phyloP scores from a whole-genome alignment of 495 filamentous ascomycete genomes.

The Penicillium lividum region DNA sequence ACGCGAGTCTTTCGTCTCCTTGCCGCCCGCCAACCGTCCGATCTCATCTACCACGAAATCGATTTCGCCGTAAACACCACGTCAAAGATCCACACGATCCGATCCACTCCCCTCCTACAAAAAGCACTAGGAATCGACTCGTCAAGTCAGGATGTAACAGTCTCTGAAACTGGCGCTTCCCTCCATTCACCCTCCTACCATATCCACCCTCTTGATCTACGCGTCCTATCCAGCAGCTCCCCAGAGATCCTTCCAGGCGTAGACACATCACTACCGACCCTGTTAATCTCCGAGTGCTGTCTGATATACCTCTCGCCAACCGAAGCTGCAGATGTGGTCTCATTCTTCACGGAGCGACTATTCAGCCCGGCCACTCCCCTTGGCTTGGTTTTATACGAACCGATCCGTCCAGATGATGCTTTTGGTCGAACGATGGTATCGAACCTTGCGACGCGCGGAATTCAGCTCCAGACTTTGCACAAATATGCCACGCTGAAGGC shows the following conservation, averaged over 20 bases:
- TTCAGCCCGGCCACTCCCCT: slow-evolving; percentile 43
- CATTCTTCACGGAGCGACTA: slow-evolving; percentile 62
- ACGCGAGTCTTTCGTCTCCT: slow-evolving; percentile 74
- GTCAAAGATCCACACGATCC: slow-evolving; percentile 61
- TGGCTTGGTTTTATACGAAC: slow-evolving; percentile 82
- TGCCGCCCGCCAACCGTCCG: slow-evolving; percentile 40
- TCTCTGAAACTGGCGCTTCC: slow-evolving; percentile 40
- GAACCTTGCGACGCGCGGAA: slow-evolving; percentile 83
- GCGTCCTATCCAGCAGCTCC: slow-evolving; percentile 48
- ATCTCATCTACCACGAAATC: slow-evolving; percentile 83
- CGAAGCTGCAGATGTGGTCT: slow-evolving; percentile 62
- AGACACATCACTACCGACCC: slow-evolving; percentile 65
- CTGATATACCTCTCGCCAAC: slow-evolving; percentile 76
- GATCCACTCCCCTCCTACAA: slow-evolving; percentile 40
- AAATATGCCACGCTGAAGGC: slow-evolving; percentile 63
- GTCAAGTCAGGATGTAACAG: slow-evolving; percentile 25
- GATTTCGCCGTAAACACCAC: slow-evolving; percentile 78
- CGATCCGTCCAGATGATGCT: slow-evolving; percentile 75
- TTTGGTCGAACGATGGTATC: slow-evolving; percentile 90
- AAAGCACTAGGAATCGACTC: slow-evolving; percentile 29
- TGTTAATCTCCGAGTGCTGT: slow-evolving; percentile 92
- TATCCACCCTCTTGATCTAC: slow-evolving; percentile 81
- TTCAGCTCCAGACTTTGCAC: slow-evolving; percentile 79
- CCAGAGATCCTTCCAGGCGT: slow-evolving; percentile 35
- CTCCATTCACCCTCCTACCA: slow-evolving; percentile 59